Evolutionary conservation across 2,329 filamentous ascomycete genomes (phyloP), one percentile per base, ranked within the genome.

Genomic region (Talaromyces sp.): DNA sequence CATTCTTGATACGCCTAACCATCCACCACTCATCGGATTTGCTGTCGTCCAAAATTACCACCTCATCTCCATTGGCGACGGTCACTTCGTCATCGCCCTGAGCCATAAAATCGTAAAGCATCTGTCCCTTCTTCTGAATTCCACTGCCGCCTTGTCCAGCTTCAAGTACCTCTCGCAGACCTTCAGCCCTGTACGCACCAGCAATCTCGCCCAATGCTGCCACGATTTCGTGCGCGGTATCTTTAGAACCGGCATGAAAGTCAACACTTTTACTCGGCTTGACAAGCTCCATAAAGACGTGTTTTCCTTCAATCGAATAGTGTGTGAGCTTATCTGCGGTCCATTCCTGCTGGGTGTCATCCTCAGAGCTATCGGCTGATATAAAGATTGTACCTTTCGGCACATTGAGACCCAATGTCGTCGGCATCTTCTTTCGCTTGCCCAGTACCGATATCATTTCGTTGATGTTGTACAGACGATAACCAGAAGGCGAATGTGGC

Each of bases 1-100:
- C 92, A 75, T 93, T 98, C 81, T 93, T 96, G 68, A 97, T 74
- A 41, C 93, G 87, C 66, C 91, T 87, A 41, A 99, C 92, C 82
- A 95, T 93, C 94, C 95, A 98, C 95, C 95, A 99, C 75, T 99
- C 95, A 66, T 97, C 93, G 68, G 93, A 97, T 79, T 93, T 95
- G 39, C 84, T 87, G 73, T 97, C 93, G 74, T 99, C 94, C 64
- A 98, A 77, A 62, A 99, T 83, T 50, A 96, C 82, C 47, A 99
- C 94, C 73, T 99, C 94, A 74, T 99, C 95, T 47, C 90, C 95
- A 25, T 90, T 86, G 31, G 87, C 89, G 56, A 99, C 95, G 0
- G 92, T 97, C 57, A 99, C 94, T 78, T 99, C 95, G 72, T 99
- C 95, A 8, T 97, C 91, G 41, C 93, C 93, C 76, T 98, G 94